Evolutionary conservation across 2,329 filamentous ascomycete genomes (phyloP).

Genomic region (Phialemonium atrogriseum): DNA sequence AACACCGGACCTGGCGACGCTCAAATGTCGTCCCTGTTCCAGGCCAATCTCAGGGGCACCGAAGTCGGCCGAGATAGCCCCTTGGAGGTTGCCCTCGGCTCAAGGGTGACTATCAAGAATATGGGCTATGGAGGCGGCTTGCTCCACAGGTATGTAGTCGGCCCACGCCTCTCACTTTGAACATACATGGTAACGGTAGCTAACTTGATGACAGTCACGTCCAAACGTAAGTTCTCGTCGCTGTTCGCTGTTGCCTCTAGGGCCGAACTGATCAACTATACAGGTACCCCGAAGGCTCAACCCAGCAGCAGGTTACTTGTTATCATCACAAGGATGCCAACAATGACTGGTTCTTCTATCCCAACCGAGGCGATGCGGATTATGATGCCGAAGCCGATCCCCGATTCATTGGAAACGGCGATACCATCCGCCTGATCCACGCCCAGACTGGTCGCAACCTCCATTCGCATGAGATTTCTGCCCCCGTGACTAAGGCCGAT

Average conservation of each 20-base stretch:
- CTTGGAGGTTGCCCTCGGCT: constrained; percentile 83
- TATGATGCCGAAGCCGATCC: constrained; percentile 65
- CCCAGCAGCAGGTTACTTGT: constrained; percentile 95
- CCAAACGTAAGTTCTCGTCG: too few species aligned
- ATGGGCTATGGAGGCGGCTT: constrained; percentile 98
- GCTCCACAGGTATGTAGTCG: constrained; percentile 89
- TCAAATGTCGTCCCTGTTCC: constrained; percentile 99
- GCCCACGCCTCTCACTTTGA: too few species aligned
- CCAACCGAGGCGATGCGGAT: constrained; percentile 69
- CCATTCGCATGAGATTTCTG: constrained; percentile 85
- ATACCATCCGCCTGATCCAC: constrained; percentile 80
- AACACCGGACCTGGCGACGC: constrained; percentile 93
- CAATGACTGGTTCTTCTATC: constrained; percentile 99
- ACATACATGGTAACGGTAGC: too few species aligned
- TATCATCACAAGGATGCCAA: constrained; percentile 99
- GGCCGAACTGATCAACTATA: too few species aligned
- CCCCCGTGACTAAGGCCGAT: constrained; percentile 81
- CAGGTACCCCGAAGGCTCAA: constrained; percentile 88
- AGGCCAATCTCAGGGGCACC: constrained; percentile 89
- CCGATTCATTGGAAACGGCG: constrained; percentile 69
- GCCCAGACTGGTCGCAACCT: constrained; percentile 94
- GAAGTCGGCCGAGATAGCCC: constrained; percentile 93
- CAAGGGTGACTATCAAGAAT: constrained; percentile 89
- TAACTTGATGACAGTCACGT: too few species aligned
- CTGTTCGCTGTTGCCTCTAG: too few species aligned